Conservation (phyloP, 805 yeast species). For the Teunomyces cretensis region DNA sequence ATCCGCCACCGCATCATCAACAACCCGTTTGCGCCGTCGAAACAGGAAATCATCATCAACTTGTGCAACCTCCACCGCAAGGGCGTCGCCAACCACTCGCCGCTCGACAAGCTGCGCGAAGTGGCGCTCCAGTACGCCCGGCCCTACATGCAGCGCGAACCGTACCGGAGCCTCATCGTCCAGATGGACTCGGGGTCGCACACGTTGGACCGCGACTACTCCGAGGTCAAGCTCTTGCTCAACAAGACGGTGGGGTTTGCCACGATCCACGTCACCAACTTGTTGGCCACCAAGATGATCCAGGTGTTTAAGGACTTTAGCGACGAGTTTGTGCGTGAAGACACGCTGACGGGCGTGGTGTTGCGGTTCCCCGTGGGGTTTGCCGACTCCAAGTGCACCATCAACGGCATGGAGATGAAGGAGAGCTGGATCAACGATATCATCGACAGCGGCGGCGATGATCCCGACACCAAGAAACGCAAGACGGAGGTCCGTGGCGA, state of each 20-base stretch:
- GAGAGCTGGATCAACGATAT: constrained; percentile 34
- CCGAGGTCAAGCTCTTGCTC: constrained; percentile 33
- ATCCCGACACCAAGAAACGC: constrained; percentile 10
- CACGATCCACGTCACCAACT: constrained; percentile 25
- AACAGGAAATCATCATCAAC: constrained; percentile 58
- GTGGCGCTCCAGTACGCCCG: constrained; percentile 28
- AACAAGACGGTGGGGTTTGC: constrained; percentile 25
- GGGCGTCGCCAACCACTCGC: constrained; percentile 30
- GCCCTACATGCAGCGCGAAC: constrained; percentile 35
- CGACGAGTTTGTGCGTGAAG: constrained; percentile 16
- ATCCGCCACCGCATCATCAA: constrained; percentile 48
- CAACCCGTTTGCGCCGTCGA: constrained; percentile 48
- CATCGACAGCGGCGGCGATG: constrained; percentile 10
- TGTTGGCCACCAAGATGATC: constrained; percentile 19
- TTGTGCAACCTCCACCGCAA: constrained; percentile 45
- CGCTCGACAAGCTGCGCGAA: constrained; percentile 17
- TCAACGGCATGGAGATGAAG: constrained; percentile 37
- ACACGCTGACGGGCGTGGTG: constrained; percentile 15
- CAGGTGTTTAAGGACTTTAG: constrained; percentile 23
- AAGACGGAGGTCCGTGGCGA: constrained; percentile 26
- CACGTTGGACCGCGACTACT: constrained; percentile 11
- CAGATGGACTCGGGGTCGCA: constrained; percentile 26
- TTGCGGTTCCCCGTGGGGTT: constrained; percentile 25
- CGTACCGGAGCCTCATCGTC: constrained; percentile 27
- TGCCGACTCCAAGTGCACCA: constrained; percentile 25